These are phyloP conservation scores for Trametes cinnabarina DNA, from an alignment of 768 basidiomycete genomes.

Conservation along the genomic window DNA sequence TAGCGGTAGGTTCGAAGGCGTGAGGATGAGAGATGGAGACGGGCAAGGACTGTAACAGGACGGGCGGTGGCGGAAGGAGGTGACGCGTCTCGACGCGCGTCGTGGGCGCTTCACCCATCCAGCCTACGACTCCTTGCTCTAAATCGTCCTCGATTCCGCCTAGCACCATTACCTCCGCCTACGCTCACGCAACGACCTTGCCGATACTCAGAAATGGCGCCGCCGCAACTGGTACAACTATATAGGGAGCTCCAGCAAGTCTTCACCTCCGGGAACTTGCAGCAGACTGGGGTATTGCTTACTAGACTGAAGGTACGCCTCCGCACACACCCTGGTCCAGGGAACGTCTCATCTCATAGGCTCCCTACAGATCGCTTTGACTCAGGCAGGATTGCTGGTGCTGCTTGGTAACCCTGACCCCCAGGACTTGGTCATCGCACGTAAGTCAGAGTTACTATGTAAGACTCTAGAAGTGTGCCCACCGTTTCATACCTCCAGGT, in stretches of 20 bases:
- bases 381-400: conserved; percentile 71
- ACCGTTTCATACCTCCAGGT: conserved; percentile 43
- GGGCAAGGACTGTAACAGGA: conserved; percentile 10
- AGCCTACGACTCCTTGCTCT: background rate
- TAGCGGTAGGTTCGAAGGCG: conserved; percentile 19
- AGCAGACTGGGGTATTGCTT: conserved; percentile 60
- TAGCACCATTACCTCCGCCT: background rate
- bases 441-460: conserved; percentile 42
- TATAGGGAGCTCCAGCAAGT: conserved; percentile 67
- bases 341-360: background rate
- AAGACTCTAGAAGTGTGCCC: background rate
- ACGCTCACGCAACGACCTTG: background rate
- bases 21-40: conserved; percentile 29
- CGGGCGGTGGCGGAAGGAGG: conserved; percentile 26
- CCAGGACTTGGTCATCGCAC: conserved; percentile 70
- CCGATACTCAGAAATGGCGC: conserved; percentile 39
- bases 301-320: conserved; percentile 68
- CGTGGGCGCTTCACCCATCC: conserved; percentile 18
- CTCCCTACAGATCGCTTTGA: conserved; percentile 63
- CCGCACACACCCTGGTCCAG: background rate
- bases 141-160: background rate
- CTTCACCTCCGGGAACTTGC: conserved; percentile 68
- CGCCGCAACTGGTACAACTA: conserved; percentile 51
- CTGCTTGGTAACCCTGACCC: conserved; percentile 64
- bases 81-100: conserved; percentile 44